Percentiles rank a stretch among this genome's conserved stretches.
phyloP scores from a whole-genome alignment of 305 asterid species.

The Caryopteris hybrid region DNA sequence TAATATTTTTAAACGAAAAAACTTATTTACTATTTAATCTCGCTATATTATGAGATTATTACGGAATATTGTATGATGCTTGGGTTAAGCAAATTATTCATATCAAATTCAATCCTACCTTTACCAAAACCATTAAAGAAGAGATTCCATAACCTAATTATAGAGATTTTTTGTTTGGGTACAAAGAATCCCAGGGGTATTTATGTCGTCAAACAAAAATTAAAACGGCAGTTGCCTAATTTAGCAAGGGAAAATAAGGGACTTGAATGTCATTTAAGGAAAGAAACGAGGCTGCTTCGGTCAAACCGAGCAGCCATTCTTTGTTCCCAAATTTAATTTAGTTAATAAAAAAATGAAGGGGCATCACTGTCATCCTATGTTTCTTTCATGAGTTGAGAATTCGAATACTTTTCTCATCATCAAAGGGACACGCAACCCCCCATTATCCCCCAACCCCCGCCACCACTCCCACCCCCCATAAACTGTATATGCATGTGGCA shows the following conservation, averaged over 20 bases:
- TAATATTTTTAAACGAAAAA: too few relatives aligned
- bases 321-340: background rate
- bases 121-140: too few relatives aligned
- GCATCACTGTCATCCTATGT: conserved; percentile 23
- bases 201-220: background rate
- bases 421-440: conserved; percentile 25
- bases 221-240: background rate
- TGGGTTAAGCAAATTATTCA: too few relatives aligned
- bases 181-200: background rate
- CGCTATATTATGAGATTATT: too few relatives aligned
- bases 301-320: conserved; percentile 12
- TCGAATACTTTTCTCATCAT: conserved; percentile 12
- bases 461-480: too few relatives aligned
- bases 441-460: background rate
- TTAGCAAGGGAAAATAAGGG: background rate
- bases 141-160: background rate
- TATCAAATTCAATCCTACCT: too few relatives aligned
- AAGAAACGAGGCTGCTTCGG: conserved; percentile 19
- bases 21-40: too few relatives aligned
- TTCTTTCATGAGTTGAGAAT: conserved; percentile 15
- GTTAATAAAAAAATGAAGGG: background rate
- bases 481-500: conserved; percentile 22
- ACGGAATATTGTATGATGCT: too few relatives aligned
- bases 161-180: background rate
- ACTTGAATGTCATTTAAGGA: conserved; percentile 16